A percentile compares a stretch with the other conserved stretches of the same genome.
These are phyloP conservation scores for Eucalyptus erythrocorys DNA, from an alignment of 345 rosid genomes.

Conservation along the genomic window DNA sequence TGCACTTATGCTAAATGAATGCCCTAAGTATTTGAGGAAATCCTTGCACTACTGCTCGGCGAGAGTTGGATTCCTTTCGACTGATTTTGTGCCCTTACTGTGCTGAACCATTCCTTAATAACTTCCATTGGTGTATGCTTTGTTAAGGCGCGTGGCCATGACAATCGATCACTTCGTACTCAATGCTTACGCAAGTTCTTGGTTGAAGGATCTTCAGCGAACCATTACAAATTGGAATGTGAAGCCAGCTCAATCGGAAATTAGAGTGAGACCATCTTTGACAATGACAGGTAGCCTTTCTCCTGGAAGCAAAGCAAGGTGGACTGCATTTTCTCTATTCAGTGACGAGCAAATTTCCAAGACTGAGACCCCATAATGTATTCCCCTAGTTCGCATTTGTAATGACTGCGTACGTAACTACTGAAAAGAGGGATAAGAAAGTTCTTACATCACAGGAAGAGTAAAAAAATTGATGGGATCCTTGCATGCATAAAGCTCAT, in stretches of 20 bases:
- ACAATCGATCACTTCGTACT: background rate
- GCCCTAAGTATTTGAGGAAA: background rate
- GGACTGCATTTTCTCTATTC: background rate
- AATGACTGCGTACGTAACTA: constrained; percentile 1
- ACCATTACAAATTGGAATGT: background rate
- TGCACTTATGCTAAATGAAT: background rate
- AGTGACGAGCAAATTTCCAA: background rate
- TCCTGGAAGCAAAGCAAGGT: background rate
- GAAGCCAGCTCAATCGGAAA: background rate
- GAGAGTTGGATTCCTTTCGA: background rate
- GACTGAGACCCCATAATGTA: background rate
- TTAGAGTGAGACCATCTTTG: background rate
- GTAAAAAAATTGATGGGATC: background rate
- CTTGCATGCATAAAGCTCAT: background rate
- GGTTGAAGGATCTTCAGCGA: background rate
- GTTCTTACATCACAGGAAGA: background rate
- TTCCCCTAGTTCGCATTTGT: constrained; percentile 3
- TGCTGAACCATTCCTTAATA: background rate
- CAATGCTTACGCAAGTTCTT: background rate
- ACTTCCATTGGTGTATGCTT: background rate
- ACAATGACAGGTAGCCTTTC: background rate
- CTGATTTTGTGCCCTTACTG: background rate
- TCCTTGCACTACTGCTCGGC: background rate
- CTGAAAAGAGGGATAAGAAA: background rate
- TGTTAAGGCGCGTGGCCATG: background rate